Evolutionary conservation across 2,329 filamentous ascomycete genomes (phyloP).

Genomic region (Alternaria ethzedia): DNA sequence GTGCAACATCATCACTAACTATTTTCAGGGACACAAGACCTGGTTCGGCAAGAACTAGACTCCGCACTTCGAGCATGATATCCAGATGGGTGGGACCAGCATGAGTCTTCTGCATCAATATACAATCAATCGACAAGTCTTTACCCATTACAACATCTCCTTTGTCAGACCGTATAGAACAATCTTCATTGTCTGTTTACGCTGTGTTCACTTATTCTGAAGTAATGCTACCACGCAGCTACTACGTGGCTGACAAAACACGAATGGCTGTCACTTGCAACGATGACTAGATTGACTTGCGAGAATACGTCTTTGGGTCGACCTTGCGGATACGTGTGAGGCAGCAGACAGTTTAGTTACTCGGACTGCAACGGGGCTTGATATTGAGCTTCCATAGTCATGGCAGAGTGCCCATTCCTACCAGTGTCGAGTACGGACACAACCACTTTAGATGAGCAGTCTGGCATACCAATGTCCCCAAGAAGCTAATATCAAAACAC

Average conservation of each 20-base stretch:
- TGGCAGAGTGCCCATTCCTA: not conserved
- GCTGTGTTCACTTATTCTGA: not conserved
- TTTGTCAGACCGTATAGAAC: conserved; percentile 4
- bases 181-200: not conserved
- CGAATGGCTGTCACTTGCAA: not conserved
- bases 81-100: conserved; percentile 11
- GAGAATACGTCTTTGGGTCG: not conserved
- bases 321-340: not conserved
- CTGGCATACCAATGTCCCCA: not conserved
- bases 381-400: not conserved
- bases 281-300: not conserved
- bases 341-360: not conserved
- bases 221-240: not conserved
- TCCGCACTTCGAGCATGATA: conserved; percentile 5
- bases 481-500: not conserved
- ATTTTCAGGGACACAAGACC: conserved; percentile 72
- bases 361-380: not conserved
- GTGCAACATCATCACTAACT: not conserved
- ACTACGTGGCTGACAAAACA: not conserved
- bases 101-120: conserved; percentile 30
- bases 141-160: conserved; percentile 12
- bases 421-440: not conserved
- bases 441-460: not conserved
- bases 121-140: conserved; percentile 40
- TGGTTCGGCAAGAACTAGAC: conserved; percentile 61